Base-by-base conservation (phyloP, 106 monocot species). In the Ottelia alismoides region DNA sequence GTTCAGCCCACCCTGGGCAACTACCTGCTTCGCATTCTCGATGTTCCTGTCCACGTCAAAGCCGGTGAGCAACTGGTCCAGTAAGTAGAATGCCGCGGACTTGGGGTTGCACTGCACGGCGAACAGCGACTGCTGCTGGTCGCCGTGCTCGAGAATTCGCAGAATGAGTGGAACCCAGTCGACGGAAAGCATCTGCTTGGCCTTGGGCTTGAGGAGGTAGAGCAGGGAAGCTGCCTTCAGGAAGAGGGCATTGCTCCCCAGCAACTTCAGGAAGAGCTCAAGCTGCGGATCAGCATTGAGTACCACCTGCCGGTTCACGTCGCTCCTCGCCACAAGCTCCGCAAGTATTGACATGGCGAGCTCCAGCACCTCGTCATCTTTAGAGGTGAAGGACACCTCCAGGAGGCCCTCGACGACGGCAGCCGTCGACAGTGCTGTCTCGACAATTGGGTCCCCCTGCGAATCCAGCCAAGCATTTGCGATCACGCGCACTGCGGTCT, bases 11-110 rank as follows among this genome's bases (percentile, higher is more conserved):
- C 60, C 60, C 23, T 25, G n/a, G 2, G 47, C 11, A 1, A 60
- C n/a, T 27, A 60, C 47, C 47, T 60, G 60, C 60, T 60, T 60
- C 20, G 60, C 60, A 25, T 60, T 60, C 47, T 60, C 60, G 22
- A 28, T 46, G 60, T 60, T 60, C 47, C 60, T 2, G 28, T 60
- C 60, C 10, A 60, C 60, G 20, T 60, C 60, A 19, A 60, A 16
- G 40, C 40, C 40, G 6, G 40, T 43, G 16, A 43, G 40, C 10
- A 43, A 16, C 40, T 24, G 27, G 28, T 60, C 60, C 3, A 60
- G 60, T 18, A 60, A 27, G 21, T 60, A 60, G 9, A 60, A 45
- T 16, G 27, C 60, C 26, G 60, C 60, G 1, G 60, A 60, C 24
- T 47, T 60, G 25, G 60, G 43, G 26, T 35, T 35, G 47, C 60